These are phyloP conservation scores for Colletotrichum orchidophilum DNA, from an alignment of 2,329 filamentous ascomycete genomes.

Conservation along the genomic window DNA sequence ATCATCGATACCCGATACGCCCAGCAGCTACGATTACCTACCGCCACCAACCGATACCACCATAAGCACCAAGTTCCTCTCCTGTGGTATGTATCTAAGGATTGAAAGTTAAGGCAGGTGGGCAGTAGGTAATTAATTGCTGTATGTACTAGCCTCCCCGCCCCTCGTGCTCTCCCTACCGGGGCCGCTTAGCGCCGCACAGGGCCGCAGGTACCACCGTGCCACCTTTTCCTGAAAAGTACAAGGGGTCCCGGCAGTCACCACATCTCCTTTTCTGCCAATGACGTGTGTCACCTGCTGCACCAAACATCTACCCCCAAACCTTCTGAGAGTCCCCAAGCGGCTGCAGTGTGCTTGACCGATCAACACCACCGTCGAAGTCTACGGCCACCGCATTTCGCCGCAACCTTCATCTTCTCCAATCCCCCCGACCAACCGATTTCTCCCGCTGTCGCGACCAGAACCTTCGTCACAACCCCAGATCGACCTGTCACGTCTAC, in stretches of 20 bases:
- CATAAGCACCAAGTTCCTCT: neutral
- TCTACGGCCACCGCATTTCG: slow-evolving; percentile 3
- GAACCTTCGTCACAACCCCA: neutral
- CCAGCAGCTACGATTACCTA: neutral
- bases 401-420: neutral
- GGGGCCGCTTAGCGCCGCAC: slow-evolving; percentile 31
- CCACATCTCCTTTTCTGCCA: slow-evolving; percentile 34
- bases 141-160: neutral
- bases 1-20: slow-evolving; percentile 30
- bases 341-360: slow-evolving; percentile 24
- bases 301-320: slow-evolving; percentile 32
- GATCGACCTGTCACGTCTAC: neutral
- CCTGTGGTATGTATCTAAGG: neutral
- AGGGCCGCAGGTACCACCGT: slow-evolving; percentile 33
- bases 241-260: slow-evolving; percentile 34
- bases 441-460: neutral
- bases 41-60: neutral
- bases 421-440: neutral
- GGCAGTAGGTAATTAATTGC: too few relatives aligned
- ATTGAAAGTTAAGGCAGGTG: too few relatives aligned
- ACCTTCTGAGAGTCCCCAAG: slow-evolving; percentile 33
- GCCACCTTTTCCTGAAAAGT: slow-evolving; percentile 29
- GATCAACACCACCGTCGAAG: slow-evolving; percentile 27
- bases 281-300: slow-evolving; percentile 35
- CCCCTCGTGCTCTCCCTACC: slow-evolving; percentile 1